Base-by-base conservation (phyloP, 139 green algal genomes). In the Coccomyxa sp. region DNA sequence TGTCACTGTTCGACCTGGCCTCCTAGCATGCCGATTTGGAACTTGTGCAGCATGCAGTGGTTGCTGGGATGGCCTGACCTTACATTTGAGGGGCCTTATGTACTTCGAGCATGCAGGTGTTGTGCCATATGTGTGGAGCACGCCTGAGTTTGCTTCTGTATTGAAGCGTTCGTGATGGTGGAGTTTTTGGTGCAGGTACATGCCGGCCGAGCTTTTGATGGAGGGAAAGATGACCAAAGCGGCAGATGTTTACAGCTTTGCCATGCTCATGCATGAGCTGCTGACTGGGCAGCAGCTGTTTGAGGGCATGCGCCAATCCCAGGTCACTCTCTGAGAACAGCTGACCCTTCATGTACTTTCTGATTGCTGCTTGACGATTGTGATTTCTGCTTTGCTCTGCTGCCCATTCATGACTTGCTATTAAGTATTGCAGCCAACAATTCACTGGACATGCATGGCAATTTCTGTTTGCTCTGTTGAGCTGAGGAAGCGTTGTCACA, bases 241-340 rank as follows among this genome's bases (percentile, higher is more conserved):
- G 17, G 84, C 78, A 12, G 88, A 91, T 76, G 84, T 91, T 27
- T 91, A 90, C 80, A 86, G 84, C n/a, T 89, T 89, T 59, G 85
- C 80, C 81, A 74, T 90, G 30, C 77, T 90, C 67, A 57, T 86
- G 87, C 87, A 82, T 85, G 87, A 90, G 84, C 67, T 90, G 84
- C 86, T 82, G 68, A 87, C 76, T 13, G 80, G 82, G 23, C 25
- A 80, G 27, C 58, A 25, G 13, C 38, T 90, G 21, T 87, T 84
- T 30, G 83, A 87, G 38, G 87, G 86, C 31, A 76, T 88, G 58
- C 86, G 58, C 17, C 63, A 71, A 71, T 71, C 63, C 4, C 63
- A 71, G 63, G 63, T 71, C 63, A 71, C 4, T 21, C 38, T 51
- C 7, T 51, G 38, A 51, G 3, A 51, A 51, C 3, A 11, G 38